These are phyloP conservation scores for Gymnopilus dilepis DNA, from an alignment of 768 basidiomycete species.

Conservation along the genomic window DNA sequence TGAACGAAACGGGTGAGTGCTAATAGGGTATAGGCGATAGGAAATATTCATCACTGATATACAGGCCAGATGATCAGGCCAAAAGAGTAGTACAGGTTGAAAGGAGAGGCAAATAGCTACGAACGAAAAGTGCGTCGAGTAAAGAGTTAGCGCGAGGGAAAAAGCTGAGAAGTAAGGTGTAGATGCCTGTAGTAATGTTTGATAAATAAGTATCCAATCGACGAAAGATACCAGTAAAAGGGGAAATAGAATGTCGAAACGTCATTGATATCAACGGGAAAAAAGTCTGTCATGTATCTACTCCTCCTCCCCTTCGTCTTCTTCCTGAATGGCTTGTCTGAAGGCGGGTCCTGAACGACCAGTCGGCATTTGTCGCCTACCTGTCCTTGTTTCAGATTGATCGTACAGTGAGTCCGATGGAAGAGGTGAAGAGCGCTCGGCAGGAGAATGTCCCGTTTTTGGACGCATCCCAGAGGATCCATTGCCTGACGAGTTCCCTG, in stretches of 20 bases:
- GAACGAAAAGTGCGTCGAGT: slow-evolving; percentile 17
- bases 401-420: slow-evolving; percentile 58
- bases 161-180: slow-evolving; percentile 11
- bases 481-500: slow-evolving; percentile 5
- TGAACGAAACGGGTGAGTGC: neutral
- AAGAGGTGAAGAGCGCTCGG: slow-evolving; percentile 63
- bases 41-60: slow-evolving; percentile 8
- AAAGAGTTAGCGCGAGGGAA: slow-evolving; percentile 7
- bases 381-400: slow-evolving; percentile 52
- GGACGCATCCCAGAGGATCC: slow-evolving; percentile 32
- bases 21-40: slow-evolving; percentile 14
- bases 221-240: slow-evolving; percentile 13
- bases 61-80: slow-evolving; percentile 11
- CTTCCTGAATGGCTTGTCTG: slow-evolving; percentile 77
- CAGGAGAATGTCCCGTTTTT: slow-evolving; percentile 64
- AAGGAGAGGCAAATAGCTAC: neutral
- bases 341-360: slow-evolving; percentile 76
- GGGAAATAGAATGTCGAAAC: too few relatives aligned
- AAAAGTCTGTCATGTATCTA: slow-evolving; percentile 25
- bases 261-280: neutral
- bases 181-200: neutral
- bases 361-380: slow-evolving; percentile 71
- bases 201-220: slow-evolving; percentile 1
- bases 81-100: slow-evolving; percentile 1
- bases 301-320: slow-evolving; percentile 86